Conservation (phyloP, 495 filamentous ascomycete species). For the Neurospora sp. region DNA sequence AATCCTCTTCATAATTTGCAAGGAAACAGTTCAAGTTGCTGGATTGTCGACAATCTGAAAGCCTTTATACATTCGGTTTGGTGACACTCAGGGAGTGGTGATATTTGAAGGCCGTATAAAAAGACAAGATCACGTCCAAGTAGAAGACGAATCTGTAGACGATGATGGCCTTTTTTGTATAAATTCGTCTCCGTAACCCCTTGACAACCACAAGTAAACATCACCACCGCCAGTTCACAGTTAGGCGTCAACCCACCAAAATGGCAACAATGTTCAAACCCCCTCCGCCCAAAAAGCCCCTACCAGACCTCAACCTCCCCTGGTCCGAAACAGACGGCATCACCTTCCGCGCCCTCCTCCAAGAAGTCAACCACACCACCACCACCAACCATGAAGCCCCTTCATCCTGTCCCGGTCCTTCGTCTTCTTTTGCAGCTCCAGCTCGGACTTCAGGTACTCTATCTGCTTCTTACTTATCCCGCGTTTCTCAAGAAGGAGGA, state of each 20-base stretch:
- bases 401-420: background rate
- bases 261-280: background rate
- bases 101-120: background rate
- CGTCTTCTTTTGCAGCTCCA: background rate
- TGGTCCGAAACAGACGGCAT: background rate
- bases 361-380: background rate
- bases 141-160: too few relatives aligned
- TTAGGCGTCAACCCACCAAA: background rate
- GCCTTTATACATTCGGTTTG: background rate
- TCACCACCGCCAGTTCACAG: background rate
- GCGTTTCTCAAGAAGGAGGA: background rate
- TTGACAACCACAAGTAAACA: background rate
- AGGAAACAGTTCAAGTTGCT: background rate
- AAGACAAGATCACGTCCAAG: background rate
- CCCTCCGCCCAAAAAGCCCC: background rate
- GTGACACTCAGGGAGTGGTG: background rate
- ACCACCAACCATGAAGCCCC: background rate
- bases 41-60: background rate
- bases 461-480: background rate
- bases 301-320: background rate
- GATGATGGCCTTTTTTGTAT: too few relatives aligned
- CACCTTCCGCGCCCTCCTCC: background rate
- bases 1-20: background rate
- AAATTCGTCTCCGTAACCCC: too few relatives aligned
- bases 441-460: background rate